Percentiles rank a stretch among this genome's conserved stretches.
Evolutionary conservation across 345 rosid species (phyloP).

Genomic region (Euphorbia tirucalli): DNA sequence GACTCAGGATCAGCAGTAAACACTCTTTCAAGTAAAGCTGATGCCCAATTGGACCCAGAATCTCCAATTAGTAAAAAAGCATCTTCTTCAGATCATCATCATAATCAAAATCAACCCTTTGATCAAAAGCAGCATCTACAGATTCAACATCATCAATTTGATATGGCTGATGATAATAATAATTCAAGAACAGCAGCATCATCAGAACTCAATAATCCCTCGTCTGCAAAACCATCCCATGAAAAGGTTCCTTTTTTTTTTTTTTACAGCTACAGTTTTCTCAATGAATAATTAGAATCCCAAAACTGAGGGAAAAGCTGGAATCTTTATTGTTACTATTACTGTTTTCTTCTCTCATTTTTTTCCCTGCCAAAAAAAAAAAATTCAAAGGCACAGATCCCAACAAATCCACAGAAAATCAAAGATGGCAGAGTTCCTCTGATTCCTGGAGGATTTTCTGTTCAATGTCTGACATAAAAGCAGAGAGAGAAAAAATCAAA

Average conservation of each 20-base stretch:
- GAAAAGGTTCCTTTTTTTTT: constrained; percentile 64
- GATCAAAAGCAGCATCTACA: constrained; percentile 34
- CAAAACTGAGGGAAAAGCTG: constrained; percentile 42
- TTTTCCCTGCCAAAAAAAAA: constrained; percentile 39
- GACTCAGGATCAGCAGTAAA: constrained; percentile 88
- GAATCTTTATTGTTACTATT: constrained; percentile 32
- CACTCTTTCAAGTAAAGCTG: constrained; percentile 67
- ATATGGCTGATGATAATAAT: constrained; percentile 52
- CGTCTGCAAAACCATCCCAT: constrained; percentile 52
- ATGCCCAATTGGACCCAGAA: constrained; percentile 61
- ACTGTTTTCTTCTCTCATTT: constrained; percentile 30
- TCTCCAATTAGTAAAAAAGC: constrained; percentile 73
- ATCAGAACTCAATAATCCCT: constrained; percentile 43
- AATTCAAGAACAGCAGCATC: constrained; percentile 39
- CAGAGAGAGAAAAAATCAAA: constrained; percentile 18
- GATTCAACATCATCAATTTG: constrained; percentile 31
- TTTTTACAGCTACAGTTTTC: constrained; percentile 12
- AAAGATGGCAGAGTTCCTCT: constrained; percentile 29
- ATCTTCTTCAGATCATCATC: constrained; percentile 38
- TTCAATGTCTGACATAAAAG: constrained; percentile 33
- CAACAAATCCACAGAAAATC: constrained; percentile 44
- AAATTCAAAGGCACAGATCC: constrained; percentile 46
- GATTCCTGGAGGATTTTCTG: constrained; percentile 44
- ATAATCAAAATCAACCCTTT: constrained; percentile 37
- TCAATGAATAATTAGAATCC: constrained; percentile 31